These are phyloP conservation scores for Gnomoniopsis sp. DNA, from an alignment of 2,329 filamentous ascomycete species.

Conservation along the genomic window DNA sequence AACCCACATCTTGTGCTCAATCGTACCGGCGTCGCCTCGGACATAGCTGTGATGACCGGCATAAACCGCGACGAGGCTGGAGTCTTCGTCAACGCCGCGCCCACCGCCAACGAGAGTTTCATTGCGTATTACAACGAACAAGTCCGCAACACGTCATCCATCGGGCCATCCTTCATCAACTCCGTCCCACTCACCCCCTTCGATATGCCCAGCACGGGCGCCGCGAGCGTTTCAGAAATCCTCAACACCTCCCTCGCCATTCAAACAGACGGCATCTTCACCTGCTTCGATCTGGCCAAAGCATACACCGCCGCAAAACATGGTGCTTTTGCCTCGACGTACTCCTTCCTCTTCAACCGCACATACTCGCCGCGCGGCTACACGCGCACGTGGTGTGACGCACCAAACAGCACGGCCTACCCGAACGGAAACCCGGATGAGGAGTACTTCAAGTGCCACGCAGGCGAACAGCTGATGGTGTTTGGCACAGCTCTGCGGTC, in stretches of 20 bases:
- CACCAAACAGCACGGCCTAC: conserved; percentile 23
- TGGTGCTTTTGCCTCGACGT: conserved; percentile 27
- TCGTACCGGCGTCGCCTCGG: conserved; percentile 20
- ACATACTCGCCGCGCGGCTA: conserved; percentile 20
- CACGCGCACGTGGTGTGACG: conserved; percentile 28
- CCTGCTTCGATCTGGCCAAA: conserved; percentile 32
- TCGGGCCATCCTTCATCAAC: not conserved
- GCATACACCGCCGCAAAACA: conserved; percentile 32
- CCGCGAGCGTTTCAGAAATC: conserved; percentile 18
- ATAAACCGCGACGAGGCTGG: conserved; percentile 31
- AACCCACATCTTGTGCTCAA: conserved; percentile 26
- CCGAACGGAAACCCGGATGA: conserved; percentile 32
- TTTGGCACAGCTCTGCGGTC: conserved; percentile 32
- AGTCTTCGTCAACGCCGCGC: conserved; percentile 23
- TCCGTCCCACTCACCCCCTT: conserved; percentile 11
- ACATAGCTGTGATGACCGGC: conserved; percentile 33
- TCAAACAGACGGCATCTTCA: conserved; percentile 29
- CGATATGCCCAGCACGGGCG: conserved; percentile 16
- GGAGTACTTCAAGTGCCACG: conserved; percentile 41
- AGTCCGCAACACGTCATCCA: conserved; percentile 12
- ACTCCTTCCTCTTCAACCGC: conserved; percentile 22
- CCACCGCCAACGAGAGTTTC: conserved; percentile 19
- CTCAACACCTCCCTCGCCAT: conserved; percentile 32
- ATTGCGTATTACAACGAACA: conserved; percentile 20
- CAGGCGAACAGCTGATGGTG: conserved; percentile 35